Evolutionary conservation across 352 stramenopile genomes (phyloP).

Genomic region (Phytophthora nicotianae): DNA sequence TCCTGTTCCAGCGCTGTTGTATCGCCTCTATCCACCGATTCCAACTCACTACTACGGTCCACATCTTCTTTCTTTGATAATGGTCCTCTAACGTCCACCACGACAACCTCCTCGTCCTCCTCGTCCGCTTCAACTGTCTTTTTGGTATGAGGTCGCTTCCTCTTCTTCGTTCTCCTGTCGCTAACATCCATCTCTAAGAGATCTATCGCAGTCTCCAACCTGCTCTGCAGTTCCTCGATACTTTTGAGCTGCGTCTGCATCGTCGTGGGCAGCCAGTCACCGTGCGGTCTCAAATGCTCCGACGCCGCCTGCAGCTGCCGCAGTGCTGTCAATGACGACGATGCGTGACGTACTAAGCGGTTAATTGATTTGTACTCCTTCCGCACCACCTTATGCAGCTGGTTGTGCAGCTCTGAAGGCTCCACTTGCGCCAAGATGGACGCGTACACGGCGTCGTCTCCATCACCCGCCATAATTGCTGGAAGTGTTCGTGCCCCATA

Average conservation of each 20-base stretch:
- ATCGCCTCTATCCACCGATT: not conserved
- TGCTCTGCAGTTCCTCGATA: slow-evolving; percentile 18
- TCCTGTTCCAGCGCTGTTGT: not conserved
- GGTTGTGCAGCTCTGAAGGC: slow-evolving; percentile 23
- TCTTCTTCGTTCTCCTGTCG: slow-evolving; percentile 17
- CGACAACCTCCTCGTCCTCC: slow-evolving; percentile 3
- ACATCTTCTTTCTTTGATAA: not conserved
- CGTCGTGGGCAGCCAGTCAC: slow-evolving; percentile 18
- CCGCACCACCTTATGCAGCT: slow-evolving; percentile 21
- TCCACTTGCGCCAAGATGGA: slow-evolving; percentile 40
- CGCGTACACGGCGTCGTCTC: slow-evolving; percentile 36
- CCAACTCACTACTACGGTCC: not conserved
- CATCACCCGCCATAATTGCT: slow-evolving; percentile 11
- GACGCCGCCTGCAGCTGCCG: slow-evolving; percentile 35
- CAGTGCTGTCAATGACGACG: slow-evolving; percentile 23
- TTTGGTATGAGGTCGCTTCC: slow-evolving; percentile 4
- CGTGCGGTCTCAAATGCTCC: slow-evolving; percentile 23
- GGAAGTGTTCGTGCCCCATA: not conserved
- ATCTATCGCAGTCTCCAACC: slow-evolving; percentile 9
- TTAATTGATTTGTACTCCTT: slow-evolving; percentile 19
- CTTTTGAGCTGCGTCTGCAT: slow-evolving; percentile 20
- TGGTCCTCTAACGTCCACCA: not conserved
- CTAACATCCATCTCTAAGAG: slow-evolving; percentile 1
- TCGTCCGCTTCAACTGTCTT: not conserved
- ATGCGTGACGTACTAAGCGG: slow-evolving; percentile 11